Conservation (phyloP, 768 basidiomycete species). For the Boletus vinaceobasis region DNA sequence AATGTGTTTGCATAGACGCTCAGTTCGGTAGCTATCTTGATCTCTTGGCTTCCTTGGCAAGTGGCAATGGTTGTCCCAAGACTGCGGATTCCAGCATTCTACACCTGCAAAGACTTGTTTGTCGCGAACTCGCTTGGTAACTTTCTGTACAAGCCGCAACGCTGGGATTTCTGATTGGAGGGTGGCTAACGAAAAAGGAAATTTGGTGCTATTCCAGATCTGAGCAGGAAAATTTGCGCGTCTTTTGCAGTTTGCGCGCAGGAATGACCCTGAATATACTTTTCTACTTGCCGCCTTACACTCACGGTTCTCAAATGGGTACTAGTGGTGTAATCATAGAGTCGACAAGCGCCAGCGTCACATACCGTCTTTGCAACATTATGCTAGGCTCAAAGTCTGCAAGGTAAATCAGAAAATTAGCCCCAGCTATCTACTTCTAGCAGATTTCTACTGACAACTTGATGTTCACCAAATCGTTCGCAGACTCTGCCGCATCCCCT, state of each 20-base stretch:
- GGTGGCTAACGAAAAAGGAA: not conserved
- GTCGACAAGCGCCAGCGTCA: not conserved
- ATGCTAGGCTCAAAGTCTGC: not conserved
- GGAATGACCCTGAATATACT: slow-evolving; percentile 3
- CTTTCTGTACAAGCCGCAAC: not conserved
- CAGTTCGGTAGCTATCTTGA: not conserved
- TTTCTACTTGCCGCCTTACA: not conserved
- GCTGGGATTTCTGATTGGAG: not conserved
- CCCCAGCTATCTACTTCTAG: not conserved
- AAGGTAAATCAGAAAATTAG: not conserved
- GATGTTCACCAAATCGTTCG: not conserved
- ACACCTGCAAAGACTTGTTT: too few relatives aligned
- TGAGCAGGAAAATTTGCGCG: not conserved
- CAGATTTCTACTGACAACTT: not conserved
- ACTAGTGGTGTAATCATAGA: not conserved
- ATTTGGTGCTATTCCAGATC: not conserved
- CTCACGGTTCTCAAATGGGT: not conserved
- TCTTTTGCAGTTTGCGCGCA: not conserved
- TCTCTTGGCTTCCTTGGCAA: not conserved
- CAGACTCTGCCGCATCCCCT: not conserved
- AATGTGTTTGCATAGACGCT: not conserved
- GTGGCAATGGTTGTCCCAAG: not conserved
- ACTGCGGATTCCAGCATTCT: too few relatives aligned
- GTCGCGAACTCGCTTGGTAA: not conserved
- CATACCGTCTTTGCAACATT: not conserved